Evolutionary conservation across 2,329 filamentous ascomycete genomes (phyloP).

Genomic region (Monilinia polystroma): DNA sequence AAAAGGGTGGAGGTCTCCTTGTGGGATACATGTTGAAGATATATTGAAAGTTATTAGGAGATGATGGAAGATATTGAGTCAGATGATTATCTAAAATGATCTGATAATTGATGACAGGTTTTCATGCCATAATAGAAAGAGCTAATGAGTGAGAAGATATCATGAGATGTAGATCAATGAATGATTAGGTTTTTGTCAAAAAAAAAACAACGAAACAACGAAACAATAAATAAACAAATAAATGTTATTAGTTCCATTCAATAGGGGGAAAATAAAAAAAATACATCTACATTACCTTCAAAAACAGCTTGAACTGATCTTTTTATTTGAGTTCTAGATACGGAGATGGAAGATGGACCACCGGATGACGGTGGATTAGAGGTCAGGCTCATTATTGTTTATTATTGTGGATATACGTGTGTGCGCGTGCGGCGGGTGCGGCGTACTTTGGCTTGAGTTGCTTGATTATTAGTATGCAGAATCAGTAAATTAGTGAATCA

Average conservation of each 20-base stretch:
- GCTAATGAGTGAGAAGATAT: neutral
- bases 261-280: constrained; percentile 19
- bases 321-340: constrained; percentile 51
- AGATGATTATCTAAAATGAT: constrained; percentile 15
- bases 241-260: constrained; percentile 14
- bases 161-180: constrained; percentile 2
- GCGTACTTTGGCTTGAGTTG: constrained; percentile 5
- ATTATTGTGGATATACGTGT: constrained; percentile 19
- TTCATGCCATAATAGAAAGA: constrained; percentile 10
- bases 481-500: neutral
- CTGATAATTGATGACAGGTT: constrained; percentile 26
- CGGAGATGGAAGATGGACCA: constrained; percentile 37
- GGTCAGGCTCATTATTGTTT: constrained; percentile 35
- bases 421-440: constrained; percentile 18
- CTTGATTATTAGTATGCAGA: constrained; percentile 13
- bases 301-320: constrained; percentile 60
- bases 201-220: neutral
- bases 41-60: constrained; percentile 16
- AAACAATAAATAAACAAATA: constrained; percentile 1
- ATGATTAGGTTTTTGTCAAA: neutral
- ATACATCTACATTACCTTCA: constrained; percentile 49
- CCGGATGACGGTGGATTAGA: constrained; percentile 41
- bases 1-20: constrained; percentile 32
- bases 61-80: constrained; percentile 20
- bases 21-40: constrained; percentile 36